Percentiles rank a stretch among this genome's conserved stretches.
Conservation (phyloP, 306 rosid species). For the Rosa lucieae region DNA sequence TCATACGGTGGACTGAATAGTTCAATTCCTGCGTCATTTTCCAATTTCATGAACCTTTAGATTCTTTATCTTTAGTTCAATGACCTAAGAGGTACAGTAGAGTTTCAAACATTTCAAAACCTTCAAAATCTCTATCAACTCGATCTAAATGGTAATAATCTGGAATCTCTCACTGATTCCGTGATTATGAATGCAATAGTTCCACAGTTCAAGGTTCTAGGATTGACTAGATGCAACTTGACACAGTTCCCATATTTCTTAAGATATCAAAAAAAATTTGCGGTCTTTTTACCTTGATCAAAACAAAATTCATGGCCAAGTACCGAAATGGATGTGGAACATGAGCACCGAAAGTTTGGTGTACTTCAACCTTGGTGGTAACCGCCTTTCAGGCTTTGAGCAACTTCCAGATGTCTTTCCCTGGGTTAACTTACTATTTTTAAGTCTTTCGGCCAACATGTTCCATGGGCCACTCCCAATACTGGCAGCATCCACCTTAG, state of each 20-base stretch:
- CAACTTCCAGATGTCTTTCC: background rate
- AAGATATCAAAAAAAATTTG: background rate
- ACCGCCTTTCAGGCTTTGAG: background rate
- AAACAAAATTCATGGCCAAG: background rate
- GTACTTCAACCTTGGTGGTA: rapidly evolving
- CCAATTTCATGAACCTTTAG: background rate
- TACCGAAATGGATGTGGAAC: slow-evolving; percentile 13
- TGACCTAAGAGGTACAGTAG: background rate
- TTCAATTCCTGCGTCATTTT: slow-evolving; percentile 1
- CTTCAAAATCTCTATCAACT: background rate
- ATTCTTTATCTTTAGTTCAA: rapidly evolving
- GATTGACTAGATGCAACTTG: background rate
- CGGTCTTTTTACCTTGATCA: rapidly evolving
- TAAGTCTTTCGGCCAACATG: background rate
- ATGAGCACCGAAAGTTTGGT: background rate
- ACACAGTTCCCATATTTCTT: background rate
- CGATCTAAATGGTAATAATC: rapidly evolving
- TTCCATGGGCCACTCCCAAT: background rate
- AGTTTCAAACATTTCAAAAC: background rate
- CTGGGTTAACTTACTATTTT: background rate
- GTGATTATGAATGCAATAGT: background rate
- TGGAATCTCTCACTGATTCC: background rate
- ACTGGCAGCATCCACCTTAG: background rate
- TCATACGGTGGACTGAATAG: too few species aligned
- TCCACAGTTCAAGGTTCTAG: background rate